These are phyloP conservation scores for Crithidia fasciculata DNA, from an alignment of 208 protist species.

Conservation along the genomic window DNA sequence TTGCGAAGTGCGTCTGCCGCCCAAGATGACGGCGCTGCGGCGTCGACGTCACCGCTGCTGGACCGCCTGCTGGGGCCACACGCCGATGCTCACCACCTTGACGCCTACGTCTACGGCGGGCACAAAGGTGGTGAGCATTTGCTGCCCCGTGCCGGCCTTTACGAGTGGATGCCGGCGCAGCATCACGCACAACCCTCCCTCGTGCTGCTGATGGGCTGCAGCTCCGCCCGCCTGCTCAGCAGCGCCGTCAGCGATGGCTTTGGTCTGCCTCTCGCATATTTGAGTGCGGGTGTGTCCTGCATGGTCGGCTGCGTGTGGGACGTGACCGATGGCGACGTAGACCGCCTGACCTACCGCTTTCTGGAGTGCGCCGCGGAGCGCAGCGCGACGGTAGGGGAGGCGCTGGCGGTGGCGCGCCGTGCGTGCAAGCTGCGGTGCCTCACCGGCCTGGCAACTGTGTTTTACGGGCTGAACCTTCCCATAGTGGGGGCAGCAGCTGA, in stretches of 20 bases:
- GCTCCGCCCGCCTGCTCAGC: slow-evolving; percentile 59
- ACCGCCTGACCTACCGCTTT: slow-evolving; percentile 65
- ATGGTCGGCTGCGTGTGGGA: slow-evolving; percentile 81
- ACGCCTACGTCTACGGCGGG: slow-evolving; percentile 71
- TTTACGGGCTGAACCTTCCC: slow-evolving; percentile 60
- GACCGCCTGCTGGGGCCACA: slow-evolving; percentile 6
- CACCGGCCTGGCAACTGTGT: slow-evolving; percentile 54
- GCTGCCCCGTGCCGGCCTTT: slow-evolving; percentile 43
- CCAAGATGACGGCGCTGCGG: neutral
- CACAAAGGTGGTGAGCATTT: slow-evolving; percentile 68
- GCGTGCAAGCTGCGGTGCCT: slow-evolving; percentile 66
- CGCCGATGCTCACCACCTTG: slow-evolving; percentile 15
- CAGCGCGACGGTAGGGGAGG: slow-evolving; percentile 48
- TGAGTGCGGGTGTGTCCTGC: slow-evolving; percentile 66
- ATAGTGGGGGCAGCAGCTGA: slow-evolving; percentile 2
- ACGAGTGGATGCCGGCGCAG: slow-evolving; percentile 49
- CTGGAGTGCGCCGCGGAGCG: slow-evolving; percentile 15
- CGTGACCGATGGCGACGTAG: slow-evolving; percentile 82
- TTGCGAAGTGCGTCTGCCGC: slow-evolving; percentile 5
- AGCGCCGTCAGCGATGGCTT: slow-evolving; percentile 44
- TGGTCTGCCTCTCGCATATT: slow-evolving; percentile 74
- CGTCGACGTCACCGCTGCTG: slow-evolving; percentile 17
- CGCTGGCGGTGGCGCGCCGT: slow-evolving; percentile 46
- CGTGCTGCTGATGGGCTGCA: slow-evolving; percentile 86
- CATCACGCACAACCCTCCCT: slow-evolving; percentile 2